A percentile compares a stretch with the other conserved stretches of the same genome.
These are phyloP conservation scores for Solanum stenotomum DNA, from an alignment of 257 asterid species.

Conservation along the genomic window DNA sequence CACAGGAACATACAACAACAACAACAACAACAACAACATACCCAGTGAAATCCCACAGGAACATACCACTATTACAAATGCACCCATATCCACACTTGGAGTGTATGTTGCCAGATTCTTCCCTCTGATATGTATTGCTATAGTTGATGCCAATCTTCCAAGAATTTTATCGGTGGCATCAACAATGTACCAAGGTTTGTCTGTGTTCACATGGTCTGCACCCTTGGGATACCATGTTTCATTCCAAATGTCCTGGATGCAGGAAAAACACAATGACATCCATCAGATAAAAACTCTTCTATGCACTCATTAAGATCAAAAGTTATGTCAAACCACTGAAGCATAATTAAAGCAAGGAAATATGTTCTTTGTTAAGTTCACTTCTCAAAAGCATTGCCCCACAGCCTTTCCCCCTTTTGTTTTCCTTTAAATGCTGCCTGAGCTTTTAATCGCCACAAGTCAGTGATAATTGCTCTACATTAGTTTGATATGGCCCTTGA, in stretches of 20 bases:
- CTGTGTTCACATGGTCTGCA: constrained; percentile 71
- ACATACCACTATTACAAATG: constrained; percentile 78
- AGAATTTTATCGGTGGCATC: constrained; percentile 89
- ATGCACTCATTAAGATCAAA: background rate
- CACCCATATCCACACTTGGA: constrained; percentile 99
- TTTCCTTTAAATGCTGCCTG: background rate
- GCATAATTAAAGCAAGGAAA: background rate
- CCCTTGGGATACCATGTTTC: constrained; percentile 96
- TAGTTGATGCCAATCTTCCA: constrained; percentile 88
- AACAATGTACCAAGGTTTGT: constrained; percentile 79
- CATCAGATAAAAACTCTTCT: background rate
- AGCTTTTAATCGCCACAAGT: background rate
- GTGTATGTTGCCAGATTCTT: constrained; percentile 85
- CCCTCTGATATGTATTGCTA: constrained; percentile 84
- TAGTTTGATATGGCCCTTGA: background rate
- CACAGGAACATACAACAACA: constrained; percentile 28
- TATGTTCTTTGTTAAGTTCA: background rate
- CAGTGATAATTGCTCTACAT: background rate
- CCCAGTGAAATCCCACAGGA: no score
- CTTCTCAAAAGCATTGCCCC: background rate
- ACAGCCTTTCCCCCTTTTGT: background rate
- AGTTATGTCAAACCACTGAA: background rate
- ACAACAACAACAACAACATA: no score
- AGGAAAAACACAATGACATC: background rate
- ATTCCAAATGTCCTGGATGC: constrained; percentile 79